These are phyloP conservation scores for Aspergillus intermedius DNA, from an alignment of 2,329 filamentous ascomycete species.

Conservation along the genomic window DNA sequence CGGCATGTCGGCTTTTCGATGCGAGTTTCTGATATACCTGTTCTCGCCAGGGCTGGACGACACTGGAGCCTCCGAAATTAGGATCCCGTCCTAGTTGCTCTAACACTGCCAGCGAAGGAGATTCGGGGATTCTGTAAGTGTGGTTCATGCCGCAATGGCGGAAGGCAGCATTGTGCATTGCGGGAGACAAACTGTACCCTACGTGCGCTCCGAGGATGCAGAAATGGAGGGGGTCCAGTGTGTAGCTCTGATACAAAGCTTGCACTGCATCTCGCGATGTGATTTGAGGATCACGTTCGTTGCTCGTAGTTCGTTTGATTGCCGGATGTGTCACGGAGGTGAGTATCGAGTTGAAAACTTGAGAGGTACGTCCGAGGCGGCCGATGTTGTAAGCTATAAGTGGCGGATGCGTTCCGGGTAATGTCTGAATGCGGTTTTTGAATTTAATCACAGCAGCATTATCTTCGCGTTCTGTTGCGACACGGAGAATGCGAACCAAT, in stretches of 20 bases:
- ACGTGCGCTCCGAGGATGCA: conserved; percentile 38
- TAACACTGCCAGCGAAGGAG: conserved; percentile 30
- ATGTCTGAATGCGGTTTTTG: conserved; percentile 27
- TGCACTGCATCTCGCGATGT: conserved; percentile 32
- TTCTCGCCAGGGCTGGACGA: conserved; percentile 41
- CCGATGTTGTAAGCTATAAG: conserved; percentile 38
- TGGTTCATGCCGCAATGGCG: conserved; percentile 35
- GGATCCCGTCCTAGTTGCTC: conserved; percentile 33
- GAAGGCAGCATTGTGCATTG: conserved; percentile 39
- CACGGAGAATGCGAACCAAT: conserved; percentile 33
- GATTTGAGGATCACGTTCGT: conserved; percentile 27
- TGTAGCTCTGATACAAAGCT: conserved; percentile 36
- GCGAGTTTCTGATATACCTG: conserved; percentile 31
- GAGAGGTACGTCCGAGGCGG: conserved; percentile 37
- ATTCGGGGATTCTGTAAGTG: conserved; percentile 33
- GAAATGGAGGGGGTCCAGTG: conserved; percentile 37
- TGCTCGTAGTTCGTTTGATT: conserved; percentile 18
- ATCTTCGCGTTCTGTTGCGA: conserved; percentile 31
- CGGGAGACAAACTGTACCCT: conserved; percentile 37
- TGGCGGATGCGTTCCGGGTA: conserved; percentile 25
- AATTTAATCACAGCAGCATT: conserved; percentile 33
- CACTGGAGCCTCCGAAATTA: conserved; percentile 36
- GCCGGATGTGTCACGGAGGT: conserved; percentile 37
- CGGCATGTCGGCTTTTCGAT: conserved; percentile 37
- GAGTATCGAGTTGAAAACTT: conserved; percentile 37